A percentile compares a stretch with the other conserved stretches of the same genome.
phyloP scores from a whole-genome alignment of 1,139 yeast species.

The Taiozyma sp. region DNA sequence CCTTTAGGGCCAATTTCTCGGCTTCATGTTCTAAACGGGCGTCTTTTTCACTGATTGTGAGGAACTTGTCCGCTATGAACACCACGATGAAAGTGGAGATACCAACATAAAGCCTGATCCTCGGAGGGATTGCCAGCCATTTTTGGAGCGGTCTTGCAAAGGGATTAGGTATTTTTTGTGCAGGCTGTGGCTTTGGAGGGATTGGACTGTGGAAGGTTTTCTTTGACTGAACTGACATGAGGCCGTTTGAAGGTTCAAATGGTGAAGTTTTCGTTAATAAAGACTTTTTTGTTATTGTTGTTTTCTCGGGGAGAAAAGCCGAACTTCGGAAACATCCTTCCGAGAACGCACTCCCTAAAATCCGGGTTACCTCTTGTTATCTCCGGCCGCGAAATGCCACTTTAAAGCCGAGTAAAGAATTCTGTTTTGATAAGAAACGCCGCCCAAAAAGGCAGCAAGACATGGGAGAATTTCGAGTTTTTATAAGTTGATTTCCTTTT shows the following conservation, averaged over 20 bases:
- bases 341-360: neutral
- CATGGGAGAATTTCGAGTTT: too few relatives aligned
- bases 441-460: too few relatives aligned
- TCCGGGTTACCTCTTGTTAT: neutral
- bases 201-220: constrained; percentile 15
- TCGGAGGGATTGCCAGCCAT: constrained; percentile 16
- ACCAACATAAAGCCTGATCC: constrained; percentile 19
- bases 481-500: too few relatives aligned
- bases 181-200: neutral
- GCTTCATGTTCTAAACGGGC: constrained; percentile 3
- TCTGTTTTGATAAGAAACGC: too few relatives aligned
- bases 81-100: constrained; percentile 19
- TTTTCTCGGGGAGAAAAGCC: neutral
- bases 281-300: too few relatives aligned
- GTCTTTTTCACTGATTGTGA: constrained; percentile 8
- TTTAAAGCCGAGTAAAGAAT: neutral
- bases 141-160: constrained; percentile 7
- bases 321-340: neutral
- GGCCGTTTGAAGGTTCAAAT: too few relatives aligned
- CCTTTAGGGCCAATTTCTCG: constrained; percentile 4
- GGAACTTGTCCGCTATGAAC: constrained; percentile 15
- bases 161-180: neutral
- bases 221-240: neutral
- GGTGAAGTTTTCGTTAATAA: too few relatives aligned
- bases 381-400: neutral